These are phyloP conservation scores for Wickerhamiella spandovensis DNA, from an alignment of 805 yeast genomes.

Conservation along the genomic window DNA sequence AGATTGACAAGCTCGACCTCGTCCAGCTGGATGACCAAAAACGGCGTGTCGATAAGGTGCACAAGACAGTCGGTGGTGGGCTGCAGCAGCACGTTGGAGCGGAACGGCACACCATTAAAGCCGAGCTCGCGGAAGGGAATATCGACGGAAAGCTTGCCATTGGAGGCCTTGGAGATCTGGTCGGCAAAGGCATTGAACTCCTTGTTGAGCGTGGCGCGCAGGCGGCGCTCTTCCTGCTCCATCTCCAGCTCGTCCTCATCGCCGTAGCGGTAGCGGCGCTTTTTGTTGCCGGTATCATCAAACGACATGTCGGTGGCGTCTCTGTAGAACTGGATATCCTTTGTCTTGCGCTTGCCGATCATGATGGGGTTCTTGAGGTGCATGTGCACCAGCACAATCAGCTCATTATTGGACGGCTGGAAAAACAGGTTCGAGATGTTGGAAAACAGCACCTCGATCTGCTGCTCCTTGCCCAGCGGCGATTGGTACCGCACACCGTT, in stretches of 20 bases:
- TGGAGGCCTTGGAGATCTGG: constrained; percentile 75
- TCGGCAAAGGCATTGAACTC: constrained; percentile 87
- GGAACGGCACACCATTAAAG: constrained; percentile 92
- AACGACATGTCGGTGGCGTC: constrained; percentile 94
- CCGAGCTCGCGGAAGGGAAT: constrained; percentile 93
- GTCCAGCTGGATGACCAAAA: constrained; percentile 75
- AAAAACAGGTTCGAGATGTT: constrained; percentile 88
- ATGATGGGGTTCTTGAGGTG: constrained; percentile 86
- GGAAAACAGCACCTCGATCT: constrained; percentile 74
- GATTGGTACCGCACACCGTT: constrained; percentile 93
- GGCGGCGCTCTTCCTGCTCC: constrained; percentile 93
- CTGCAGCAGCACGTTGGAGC: constrained; percentile 88
- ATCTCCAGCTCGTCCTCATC: constrained; percentile 98
- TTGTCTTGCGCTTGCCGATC: constrained; percentile 91
- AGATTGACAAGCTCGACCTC: constrained; percentile 91
- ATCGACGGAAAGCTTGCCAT: constrained; percentile 76
- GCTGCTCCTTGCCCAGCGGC: constrained; percentile 69
- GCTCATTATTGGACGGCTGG: constrained; percentile 92
- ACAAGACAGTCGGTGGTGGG: constrained; percentile 96
- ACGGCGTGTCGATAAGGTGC: constrained; percentile 90
- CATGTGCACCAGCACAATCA: constrained; percentile 82
- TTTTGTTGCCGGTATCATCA: constrained; percentile 93
- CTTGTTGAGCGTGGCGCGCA: constrained; percentile 79
- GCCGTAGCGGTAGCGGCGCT: constrained; percentile 77
- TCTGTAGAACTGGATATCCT: constrained; percentile 89